Percentiles rank a stretch among this genome's conserved stretches.
Evolutionary conservation across 1,284 basidiomycete species (phyloP).

Genomic region (Fomitiporia mediterranea): DNA sequence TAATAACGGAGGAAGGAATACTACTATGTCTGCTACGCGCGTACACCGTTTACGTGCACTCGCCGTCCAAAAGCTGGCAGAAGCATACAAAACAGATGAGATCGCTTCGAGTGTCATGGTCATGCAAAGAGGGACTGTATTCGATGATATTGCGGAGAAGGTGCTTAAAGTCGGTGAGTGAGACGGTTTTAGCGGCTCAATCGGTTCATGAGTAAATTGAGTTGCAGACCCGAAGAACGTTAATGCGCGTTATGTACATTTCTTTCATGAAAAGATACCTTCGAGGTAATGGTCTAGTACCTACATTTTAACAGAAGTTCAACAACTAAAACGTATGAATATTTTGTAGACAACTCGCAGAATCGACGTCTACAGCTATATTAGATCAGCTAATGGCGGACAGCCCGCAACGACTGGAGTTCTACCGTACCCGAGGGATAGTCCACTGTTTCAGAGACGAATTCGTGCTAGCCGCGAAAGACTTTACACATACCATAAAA

Average conservation of each 20-base stretch:
- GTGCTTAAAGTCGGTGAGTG: conserved; percentile 68
- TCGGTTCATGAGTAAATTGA: neutral
- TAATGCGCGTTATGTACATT: conserved; percentile 81
- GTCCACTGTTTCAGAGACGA: conserved; percentile 83
- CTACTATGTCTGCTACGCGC: conserved; percentile 77
- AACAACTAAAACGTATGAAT: neutral
- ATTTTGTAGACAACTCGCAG: conserved; percentile 63
- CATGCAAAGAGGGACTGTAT: conserved; percentile 84
- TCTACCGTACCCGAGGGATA: conserved; percentile 76
- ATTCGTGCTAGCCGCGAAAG: conserved; percentile 61
- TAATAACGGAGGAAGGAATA: conserved; percentile 59
- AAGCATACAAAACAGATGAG: conserved; percentile 77
- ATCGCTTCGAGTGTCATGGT: conserved; percentile 86
- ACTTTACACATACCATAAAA: conserved; percentile 72
- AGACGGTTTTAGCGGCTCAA: neutral
- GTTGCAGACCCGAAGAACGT: conserved; percentile 61
- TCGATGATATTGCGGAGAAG: conserved; percentile 79
- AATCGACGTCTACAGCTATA: conserved; percentile 67
- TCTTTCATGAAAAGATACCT: conserved; percentile 87
- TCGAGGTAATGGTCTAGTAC: conserved; percentile 51
- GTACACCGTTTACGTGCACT: conserved; percentile 70
- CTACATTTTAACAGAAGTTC: neutral
- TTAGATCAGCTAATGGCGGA: conserved; percentile 69
- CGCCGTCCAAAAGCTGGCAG: conserved; percentile 77
- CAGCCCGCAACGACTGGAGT: conserved; percentile 71